phyloP scores from a whole-genome alignment of 306 rosid species.

The Corylus heterophylla region DNA sequence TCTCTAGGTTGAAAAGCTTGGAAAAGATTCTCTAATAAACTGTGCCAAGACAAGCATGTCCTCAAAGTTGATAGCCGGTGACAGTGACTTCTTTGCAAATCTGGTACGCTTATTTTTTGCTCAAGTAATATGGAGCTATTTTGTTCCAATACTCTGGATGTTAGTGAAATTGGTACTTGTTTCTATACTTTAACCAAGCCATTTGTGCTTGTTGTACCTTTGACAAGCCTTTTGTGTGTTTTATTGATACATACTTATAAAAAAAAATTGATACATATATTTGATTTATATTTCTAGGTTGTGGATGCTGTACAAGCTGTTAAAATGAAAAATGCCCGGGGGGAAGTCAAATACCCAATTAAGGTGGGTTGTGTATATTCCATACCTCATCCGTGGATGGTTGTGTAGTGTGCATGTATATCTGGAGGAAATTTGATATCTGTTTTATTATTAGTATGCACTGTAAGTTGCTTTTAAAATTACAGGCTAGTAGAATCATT shows the following conservation, averaged over 20 bases:
- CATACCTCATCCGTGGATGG: conserved; percentile 1
- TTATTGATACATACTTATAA: neutral
- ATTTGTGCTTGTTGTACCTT: neutral
- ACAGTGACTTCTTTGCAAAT: conserved; percentile 86
- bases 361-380: conserved; percentile 56
- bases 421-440: neutral
- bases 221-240: neutral
- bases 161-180: neutral
- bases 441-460: neutral
- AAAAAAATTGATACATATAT: conserved; percentile 1
- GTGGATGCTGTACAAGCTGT: conserved; percentile 93
- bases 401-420: conserved; percentile 8
- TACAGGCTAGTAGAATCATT: neutral
- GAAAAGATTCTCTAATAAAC: conserved; percentile 78
- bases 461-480: neutral
- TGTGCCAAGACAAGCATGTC: conserved; percentile 99
- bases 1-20: conserved; percentile 86
- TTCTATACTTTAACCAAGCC: neutral
- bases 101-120: conserved; percentile 54
- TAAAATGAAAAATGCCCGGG: conserved; percentile 91
- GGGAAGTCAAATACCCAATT: conserved; percentile 91
- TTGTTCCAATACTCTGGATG: conserved; percentile 4
- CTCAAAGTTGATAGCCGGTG: conserved; percentile 94
- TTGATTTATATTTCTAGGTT: conserved; percentile 50
- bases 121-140: neutral